Percentiles rank a stretch among this genome's conserved stretches.
Evolutionary conservation across 305 asterid genomes (phyloP).

Genomic region (Fraxinus ornus): DNA sequence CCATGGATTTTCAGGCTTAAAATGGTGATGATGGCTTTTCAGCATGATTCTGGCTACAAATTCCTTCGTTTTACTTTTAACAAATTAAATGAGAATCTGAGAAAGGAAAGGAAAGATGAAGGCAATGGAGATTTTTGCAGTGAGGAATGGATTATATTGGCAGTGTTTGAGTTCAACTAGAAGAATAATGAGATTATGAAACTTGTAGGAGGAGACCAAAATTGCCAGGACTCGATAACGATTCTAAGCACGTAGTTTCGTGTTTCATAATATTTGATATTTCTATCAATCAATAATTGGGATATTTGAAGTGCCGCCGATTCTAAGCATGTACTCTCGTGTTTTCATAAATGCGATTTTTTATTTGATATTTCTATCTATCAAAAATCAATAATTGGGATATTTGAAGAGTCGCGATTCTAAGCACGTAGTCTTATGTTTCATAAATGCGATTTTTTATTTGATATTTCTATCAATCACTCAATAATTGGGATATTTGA

Average conservation of each 20-base stretch:
- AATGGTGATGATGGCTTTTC: conserved; percentile 13
- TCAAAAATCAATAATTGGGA: neutral
- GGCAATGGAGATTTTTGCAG: neutral
- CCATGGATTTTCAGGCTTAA: conserved; percentile 45
- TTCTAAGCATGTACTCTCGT: neutral
- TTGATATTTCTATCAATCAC: neutral
- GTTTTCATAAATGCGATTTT: neutral
- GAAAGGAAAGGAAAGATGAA: neutral
- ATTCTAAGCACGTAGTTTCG: neutral
- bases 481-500: neutral
- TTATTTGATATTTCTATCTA: neutral
- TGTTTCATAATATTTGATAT: neutral
- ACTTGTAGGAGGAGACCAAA: neutral
- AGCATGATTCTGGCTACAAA: conserved; percentile 25
- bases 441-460: neutral
- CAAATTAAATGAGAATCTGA: neutral
- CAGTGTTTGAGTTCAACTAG: neutral
- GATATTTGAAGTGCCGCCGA: neutral
- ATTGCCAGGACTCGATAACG: neutral
- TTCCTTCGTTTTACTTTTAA: neutral
- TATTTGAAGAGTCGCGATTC: neutral
- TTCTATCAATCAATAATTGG: neutral
- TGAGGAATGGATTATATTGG: neutral
- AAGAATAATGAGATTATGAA: neutral
- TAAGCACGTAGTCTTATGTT: neutral